Percentiles rank a stretch among this genome's conserved stretches.
Evolutionary conservation across 2,329 filamentous ascomycete species (phyloP).

Genomic region (Teratosphaeriaceae sp.): DNA sequence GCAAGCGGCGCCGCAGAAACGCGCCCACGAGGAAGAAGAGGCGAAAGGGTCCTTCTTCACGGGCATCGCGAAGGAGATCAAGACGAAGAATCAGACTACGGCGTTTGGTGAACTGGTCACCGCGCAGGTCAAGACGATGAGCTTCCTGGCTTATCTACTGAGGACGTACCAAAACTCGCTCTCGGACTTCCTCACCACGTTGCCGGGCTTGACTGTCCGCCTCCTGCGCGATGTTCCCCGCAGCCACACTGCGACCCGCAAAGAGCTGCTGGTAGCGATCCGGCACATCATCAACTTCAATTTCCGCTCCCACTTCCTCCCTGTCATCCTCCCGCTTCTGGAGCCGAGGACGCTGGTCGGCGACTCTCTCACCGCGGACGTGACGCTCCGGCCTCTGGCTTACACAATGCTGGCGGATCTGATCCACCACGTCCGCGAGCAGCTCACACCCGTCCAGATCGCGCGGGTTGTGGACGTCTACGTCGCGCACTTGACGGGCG

Average conservation of each 20-base stretch:
- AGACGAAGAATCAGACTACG: constrained; percentile 59
- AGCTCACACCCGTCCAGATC: constrained; percentile 84
- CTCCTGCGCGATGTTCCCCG: constrained; percentile 88
- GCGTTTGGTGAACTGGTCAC: constrained; percentile 98
- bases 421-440: constrained; percentile 92
- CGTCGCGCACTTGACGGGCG: constrained; percentile 90
- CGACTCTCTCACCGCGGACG: constrained; percentile 92
- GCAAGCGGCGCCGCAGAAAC: constrained; percentile 88
- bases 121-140: constrained; percentile 98
- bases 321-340: constrained; percentile 88
- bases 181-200: constrained; percentile 74
- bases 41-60: no score
- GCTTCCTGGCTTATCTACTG: constrained; percentile 88
- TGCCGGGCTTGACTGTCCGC: constrained; percentile 86
- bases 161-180: constrained; percentile 82
- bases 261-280: constrained; percentile 92
- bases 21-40: constrained; percentile 87
- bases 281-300: constrained; percentile 99
- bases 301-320: constrained; percentile 88
- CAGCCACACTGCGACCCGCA: constrained; percentile 87
- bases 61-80: constrained; percentile 87
- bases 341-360: constrained; percentile 93
- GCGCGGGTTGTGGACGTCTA: constrained; percentile 95
- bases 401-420: constrained; percentile 98
- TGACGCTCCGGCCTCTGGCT: constrained; percentile 89